Evolutionary conservation across 805 yeast genomes (phyloP).

Genomic region (Osmozyma mogii): DNA sequence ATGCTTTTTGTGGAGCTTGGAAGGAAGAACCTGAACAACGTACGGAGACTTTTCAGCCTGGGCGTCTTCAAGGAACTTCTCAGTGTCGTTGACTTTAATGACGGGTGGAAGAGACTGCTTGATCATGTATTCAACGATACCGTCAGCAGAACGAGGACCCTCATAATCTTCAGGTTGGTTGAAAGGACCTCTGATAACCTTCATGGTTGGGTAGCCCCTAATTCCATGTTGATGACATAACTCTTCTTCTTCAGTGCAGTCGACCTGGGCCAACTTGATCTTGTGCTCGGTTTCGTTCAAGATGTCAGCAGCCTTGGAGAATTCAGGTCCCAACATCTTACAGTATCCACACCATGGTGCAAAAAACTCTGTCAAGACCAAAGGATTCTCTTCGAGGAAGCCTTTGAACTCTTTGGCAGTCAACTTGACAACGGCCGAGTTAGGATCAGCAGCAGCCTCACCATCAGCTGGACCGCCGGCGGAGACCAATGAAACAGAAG

Average conservation of each 20-base stretch:
- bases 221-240: conserved; percentile 62
- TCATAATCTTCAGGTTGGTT: conserved; percentile 52
- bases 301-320: conserved; percentile 59
- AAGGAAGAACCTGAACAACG: conserved; percentile 44
- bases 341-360: conserved; percentile 99
- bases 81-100: conserved; percentile 34
- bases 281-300: conserved; percentile 45
- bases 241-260: conserved; percentile 72
- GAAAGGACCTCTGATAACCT: conserved; percentile 54
- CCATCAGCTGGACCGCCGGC: conserved; percentile 39
- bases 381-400: conserved; percentile 63
- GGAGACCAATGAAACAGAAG: conserved; percentile 23
- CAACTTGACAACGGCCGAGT: conserved; percentile 81
- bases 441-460: conserved; percentile 68
- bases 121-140: conserved; percentile 71
- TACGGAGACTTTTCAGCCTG: conserved; percentile 43
- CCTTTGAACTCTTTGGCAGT: conserved; percentile 56
- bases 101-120: conserved; percentile 74
- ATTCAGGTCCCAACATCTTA: conserved; percentile 80
- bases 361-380: conserved; percentile 80
- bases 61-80: conserved; percentile 44
- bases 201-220: conserved; percentile 80
- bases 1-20: conserved; percentile 18
- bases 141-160: conserved; percentile 78
- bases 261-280: conserved; percentile 74